Evolutionary conservation across 2,329 filamentous ascomycete genomes (phyloP), one percentile per base, ranked within the genome.

Genomic region (Aspergillus transmontanensis): DNA sequence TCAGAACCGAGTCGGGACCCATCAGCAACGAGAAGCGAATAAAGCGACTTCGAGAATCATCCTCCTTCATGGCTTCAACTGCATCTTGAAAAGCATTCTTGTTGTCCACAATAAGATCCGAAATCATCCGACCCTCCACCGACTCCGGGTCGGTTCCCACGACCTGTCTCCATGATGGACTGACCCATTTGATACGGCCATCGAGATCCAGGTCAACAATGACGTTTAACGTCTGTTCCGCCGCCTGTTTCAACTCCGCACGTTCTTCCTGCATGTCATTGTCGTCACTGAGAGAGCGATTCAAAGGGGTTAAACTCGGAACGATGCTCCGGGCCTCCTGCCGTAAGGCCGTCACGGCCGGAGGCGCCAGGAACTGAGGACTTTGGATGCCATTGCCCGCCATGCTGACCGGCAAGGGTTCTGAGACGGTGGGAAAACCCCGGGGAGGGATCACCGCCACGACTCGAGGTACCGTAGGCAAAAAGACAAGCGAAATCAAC

Each of bases 221-320:
- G 67, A 96, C 92, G 79, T 98, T 99, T 76, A 97, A 85, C 26
- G 94, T 97, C 81, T 97, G 93, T 80, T 98, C 94, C 57, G 94
- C 95, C 46, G 94, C 95, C 81, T 97, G 92, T 74, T 94, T 93
- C 70, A 99, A 86, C 76, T 98, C 94, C 75, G 97, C 91, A 66
- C 94, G 88, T 81, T 98, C 93, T 74, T 96, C 93, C 71, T 92
- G 90, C 72, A 98, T 97, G 76, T 97, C 90, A 79, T 39, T 97
- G 76, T 93, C 89, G 79, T 93, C 89, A 79, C 91, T 97, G 69
- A 95, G 82, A 14, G 92, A 83, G 63, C 88, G 81, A 71, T 84
- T 81, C 85, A 88, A 86, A 26, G 72, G 71, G 14, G 69, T 63
- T 45, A 69, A 66, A 65, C 73, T 75, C 61, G 75, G 74, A 67